Evolutionary conservation across 208 protist species (phyloP).

Genomic region (Wallacemonas rigidus): DNA sequence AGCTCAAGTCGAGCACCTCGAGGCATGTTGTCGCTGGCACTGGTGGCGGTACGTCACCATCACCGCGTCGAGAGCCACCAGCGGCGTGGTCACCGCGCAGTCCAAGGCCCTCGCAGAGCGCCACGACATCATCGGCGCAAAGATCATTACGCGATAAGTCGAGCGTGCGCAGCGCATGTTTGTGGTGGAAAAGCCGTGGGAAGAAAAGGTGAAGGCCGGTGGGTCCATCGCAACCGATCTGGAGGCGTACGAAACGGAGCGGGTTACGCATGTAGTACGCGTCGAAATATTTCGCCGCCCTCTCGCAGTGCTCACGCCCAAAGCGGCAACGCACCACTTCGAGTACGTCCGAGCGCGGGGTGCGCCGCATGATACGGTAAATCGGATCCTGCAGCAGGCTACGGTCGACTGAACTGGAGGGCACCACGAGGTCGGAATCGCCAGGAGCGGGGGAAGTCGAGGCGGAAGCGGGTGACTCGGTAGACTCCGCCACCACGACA

Average conservation of each 20-base stretch:
- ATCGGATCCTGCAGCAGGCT: constrained; percentile 56
- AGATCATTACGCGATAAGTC: constrained; percentile 85
- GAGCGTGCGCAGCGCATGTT: constrained; percentile 61
- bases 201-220: constrained; percentile 77
- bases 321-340: constrained; percentile 82
- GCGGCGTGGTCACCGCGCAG: constrained; percentile 18
- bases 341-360: constrained; percentile 81
- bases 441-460: too few species aligned
- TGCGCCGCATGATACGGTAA: constrained; percentile 84
- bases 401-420: constrained; percentile 5
- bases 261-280: constrained; percentile 75
- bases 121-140: constrained; percentile 56
- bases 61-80: background rate
- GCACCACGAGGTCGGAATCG: too few species aligned
- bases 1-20: constrained; percentile 86
- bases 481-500: too few species aligned
- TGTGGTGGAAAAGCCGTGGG: constrained; percentile 58
- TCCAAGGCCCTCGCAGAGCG: constrained; percentile 56
- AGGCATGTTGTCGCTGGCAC: constrained; percentile 28
- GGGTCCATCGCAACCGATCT: constrained; percentile 72
- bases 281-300: constrained; percentile 77
- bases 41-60: too few species aligned
- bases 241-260: constrained; percentile 73
- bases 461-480: too few species aligned
- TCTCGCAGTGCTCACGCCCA: constrained; percentile 63